Conservation (phyloP, 179 eudicot genomes). For the Drosera spatulata region DNA sequence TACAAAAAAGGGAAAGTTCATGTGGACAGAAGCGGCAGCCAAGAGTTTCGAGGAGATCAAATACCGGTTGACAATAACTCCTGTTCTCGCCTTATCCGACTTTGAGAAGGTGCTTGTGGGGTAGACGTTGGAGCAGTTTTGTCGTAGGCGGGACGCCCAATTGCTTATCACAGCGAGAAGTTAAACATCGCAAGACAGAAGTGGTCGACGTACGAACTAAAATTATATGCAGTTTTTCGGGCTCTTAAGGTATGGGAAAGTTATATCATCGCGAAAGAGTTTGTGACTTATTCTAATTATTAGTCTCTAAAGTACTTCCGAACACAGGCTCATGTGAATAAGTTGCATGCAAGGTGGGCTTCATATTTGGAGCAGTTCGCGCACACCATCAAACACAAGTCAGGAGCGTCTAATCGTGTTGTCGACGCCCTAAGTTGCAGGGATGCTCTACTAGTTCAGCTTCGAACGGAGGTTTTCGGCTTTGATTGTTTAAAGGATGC, state of each 20-base stretch:
- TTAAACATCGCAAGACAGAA: neutral
- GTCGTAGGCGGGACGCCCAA: neutral
- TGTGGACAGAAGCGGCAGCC: neutral
- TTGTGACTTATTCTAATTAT: too few relatives aligned
- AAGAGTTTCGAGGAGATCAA: neutral
- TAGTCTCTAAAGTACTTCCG: too few relatives aligned
- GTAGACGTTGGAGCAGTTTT: neutral
- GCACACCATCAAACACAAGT: too few relatives aligned
- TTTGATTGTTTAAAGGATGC: neutral
- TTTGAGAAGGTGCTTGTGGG: neutral
- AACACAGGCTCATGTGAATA: too few relatives aligned
- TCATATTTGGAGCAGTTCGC: too few relatives aligned
- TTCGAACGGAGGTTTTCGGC: neutral
- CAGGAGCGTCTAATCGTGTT: too few relatives aligned
- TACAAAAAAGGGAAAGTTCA: slow-evolving; percentile 4
- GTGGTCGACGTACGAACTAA: too few relatives aligned
- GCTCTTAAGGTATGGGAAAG: too few relatives aligned
- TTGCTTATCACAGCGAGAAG: neutral
- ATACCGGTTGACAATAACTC: neutral
- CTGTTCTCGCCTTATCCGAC: neutral
- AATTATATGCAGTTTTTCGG: neutral
- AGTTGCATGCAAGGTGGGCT: too few relatives aligned
- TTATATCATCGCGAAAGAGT: too few relatives aligned
- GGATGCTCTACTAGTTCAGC: neutral
- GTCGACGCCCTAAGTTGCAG: neutral